Evolutionary conservation across 441 rosid species (phyloP).

Genomic region (Theobroma grandiflorum): DNA sequence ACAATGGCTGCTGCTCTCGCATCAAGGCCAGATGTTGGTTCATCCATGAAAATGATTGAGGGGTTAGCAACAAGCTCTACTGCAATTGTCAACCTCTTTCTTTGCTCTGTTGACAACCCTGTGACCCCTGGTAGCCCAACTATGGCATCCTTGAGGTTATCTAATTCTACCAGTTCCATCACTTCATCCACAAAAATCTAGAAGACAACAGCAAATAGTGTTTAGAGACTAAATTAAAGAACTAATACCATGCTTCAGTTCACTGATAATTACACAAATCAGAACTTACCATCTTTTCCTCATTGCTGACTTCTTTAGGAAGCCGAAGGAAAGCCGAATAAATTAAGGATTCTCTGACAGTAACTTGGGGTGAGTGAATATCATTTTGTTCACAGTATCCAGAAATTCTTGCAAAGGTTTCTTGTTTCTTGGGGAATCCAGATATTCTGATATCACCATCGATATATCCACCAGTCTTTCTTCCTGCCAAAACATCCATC

Average conservation of each 20-base stretch:
- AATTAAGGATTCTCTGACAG: constrained; percentile 79
- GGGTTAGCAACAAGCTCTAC: constrained; percentile 84
- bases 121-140: constrained; percentile 75
- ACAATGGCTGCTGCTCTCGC: constrained; percentile 88
- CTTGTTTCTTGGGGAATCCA: constrained; percentile 85
- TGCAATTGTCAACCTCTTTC: constrained; percentile 79
- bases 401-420: constrained; percentile 95
- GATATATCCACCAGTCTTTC: constrained; percentile 87
- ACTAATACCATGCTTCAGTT: not conserved
- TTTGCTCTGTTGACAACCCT: constrained; percentile 77
- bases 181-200: constrained; percentile 79
- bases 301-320: constrained; percentile 69
- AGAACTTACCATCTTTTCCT: constrained; percentile 74
- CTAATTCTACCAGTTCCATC: constrained; percentile 72
- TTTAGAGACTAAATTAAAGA: not conserved
- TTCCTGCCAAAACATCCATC: constrained; percentile 97
- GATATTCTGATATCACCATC: constrained; percentile 89
- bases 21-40: constrained; percentile 85
- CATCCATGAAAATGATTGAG: constrained; percentile 86
- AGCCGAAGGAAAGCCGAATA: constrained; percentile 93
- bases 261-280: not conserved
- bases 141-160: constrained; percentile 60
- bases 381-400: constrained; percentile 96
- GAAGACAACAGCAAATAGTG: constrained; percentile 8
- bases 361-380: constrained; percentile 94